phyloP scores from a whole-genome alignment of 73 alveolate species.

The Paramecium sonneborni region DNA sequence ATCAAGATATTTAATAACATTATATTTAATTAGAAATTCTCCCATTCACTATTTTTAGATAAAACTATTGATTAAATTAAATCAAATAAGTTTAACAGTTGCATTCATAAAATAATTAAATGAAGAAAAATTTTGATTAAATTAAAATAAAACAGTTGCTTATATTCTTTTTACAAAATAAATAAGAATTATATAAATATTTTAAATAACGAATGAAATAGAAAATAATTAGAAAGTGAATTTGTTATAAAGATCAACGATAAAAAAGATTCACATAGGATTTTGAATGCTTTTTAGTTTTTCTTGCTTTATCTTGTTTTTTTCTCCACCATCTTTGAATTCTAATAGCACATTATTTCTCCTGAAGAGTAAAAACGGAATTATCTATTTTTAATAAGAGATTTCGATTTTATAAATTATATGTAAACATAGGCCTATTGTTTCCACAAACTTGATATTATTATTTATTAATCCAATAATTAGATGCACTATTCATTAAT shows the following conservation, averaged over 20 bases:
- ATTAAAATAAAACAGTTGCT: background rate
- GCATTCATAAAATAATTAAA: background rate
- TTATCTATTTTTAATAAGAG: slow-evolving; percentile 1
- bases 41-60: too few species aligned
- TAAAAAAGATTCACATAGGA: background rate
- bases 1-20: too few species aligned
- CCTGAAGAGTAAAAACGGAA: slow-evolving; percentile 22
- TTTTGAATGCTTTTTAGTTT: background rate
- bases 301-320: background rate
- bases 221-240: background rate
- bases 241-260: background rate
- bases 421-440: slow-evolving; percentile 42
- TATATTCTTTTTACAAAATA: background rate
- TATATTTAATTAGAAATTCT: too few species aligned
- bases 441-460: slow-evolving; percentile 21
- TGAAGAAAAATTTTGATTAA: background rate
- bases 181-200: background rate
- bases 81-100: background rate
- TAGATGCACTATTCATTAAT: background rate
- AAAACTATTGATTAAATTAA: too few species aligned
- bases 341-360: background rate
- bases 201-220: background rate
- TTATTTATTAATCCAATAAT: slow-evolving; percentile 35
- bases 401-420: background rate
- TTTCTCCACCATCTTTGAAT: slow-evolving; percentile 50